Evolutionary conservation across 2,329 filamentous ascomycete species (phyloP).

Genomic region (Cercospora beticola): DNA sequence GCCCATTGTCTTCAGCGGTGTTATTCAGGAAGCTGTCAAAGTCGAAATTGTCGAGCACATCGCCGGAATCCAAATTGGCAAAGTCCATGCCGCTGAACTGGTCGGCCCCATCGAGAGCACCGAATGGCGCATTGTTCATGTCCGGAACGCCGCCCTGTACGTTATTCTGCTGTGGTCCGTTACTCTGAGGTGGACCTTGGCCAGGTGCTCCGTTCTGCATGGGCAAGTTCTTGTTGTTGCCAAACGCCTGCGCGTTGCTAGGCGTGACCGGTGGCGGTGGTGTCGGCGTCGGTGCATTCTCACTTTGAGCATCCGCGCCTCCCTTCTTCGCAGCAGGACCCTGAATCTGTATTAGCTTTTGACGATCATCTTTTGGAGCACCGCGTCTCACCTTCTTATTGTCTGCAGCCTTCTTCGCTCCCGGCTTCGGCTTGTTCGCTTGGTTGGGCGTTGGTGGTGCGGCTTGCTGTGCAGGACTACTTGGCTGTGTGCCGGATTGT

Average conservation of each 20-base stretch:
- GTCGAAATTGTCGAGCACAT: conserved; percentile 68
- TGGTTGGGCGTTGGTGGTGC: conserved; percentile 77
- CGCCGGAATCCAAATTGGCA: conserved; percentile 52
- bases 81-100: conserved; percentile 44
- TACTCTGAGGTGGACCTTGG: conserved; percentile 37
- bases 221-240: conserved; percentile 39
- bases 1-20: conserved; percentile 40
- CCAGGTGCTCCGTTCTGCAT: conserved; percentile 37
- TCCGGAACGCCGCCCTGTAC: conserved; percentile 28
- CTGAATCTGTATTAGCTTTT: conserved; percentile 10
- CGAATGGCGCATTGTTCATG: conserved; percentile 44
- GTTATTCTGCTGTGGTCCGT: conserved; percentile 26
- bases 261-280: conserved; percentile 52
- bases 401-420: conserved; percentile 65
- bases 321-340: conserved; percentile 39
- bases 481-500: conserved; percentile 45
- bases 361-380: not conserved
- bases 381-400: conserved; percentile 42
- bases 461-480: conserved; percentile 48
- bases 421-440: conserved; percentile 69
- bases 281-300: conserved; percentile 45
- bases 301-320: conserved; percentile 41
- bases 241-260: conserved; percentile 40
- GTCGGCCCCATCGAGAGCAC: conserved; percentile 40
- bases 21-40: conserved; percentile 67